Base-by-base conservation (phyloP, 1,284 basidiomycete genomes). In the Schizophyllum amplum region DNA sequence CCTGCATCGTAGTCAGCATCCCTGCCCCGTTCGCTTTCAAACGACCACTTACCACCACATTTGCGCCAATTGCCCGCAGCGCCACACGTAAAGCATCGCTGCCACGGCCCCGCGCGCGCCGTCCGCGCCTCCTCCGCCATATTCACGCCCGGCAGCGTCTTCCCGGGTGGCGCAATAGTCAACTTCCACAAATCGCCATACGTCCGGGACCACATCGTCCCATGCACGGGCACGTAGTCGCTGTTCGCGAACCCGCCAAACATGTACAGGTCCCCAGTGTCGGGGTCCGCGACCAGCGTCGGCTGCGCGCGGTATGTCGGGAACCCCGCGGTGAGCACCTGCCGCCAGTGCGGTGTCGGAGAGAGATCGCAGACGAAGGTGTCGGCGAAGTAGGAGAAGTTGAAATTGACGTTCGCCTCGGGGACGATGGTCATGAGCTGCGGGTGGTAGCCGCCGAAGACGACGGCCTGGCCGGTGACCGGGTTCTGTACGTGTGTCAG, bases 141-240 rank as follows among this genome's bases (percentile, higher is more conserved):
- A 57, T 75, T 67, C 9, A 72, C 69, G 13, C 55, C 65, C 17
- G 71, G 68, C 53, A 73, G 73, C 49, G 67, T 60, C 1, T 72
- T 73, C 5, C 70, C 70, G 0, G 67, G 67, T 4, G 70, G 58
- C 58, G 76, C 72, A 25, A 76, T 52, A 20, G 67, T 61, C 26
- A 77, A 62, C 59, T 74, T 67, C 73, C 74, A 76, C 6, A 77
- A 48, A 61, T 76, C 75, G 5, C 66, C 65, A 57, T 72, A 75
- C 22, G 64, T 66, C 9, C 68, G 64, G 21, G 70, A 64, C 33
- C 67, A 57, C 48, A 61, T 60, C 46, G 64, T 61, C 52, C 69
- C 68, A 13, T 66, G 66, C 3, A 66, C 66, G 1, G 71, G 70
- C 9, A 74, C 66, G 55, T 65, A 72, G 54, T 71, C 67, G 27